Base-by-base conservation (phyloP, 257 asterid species). In the Eucommia ulmoides region DNA sequence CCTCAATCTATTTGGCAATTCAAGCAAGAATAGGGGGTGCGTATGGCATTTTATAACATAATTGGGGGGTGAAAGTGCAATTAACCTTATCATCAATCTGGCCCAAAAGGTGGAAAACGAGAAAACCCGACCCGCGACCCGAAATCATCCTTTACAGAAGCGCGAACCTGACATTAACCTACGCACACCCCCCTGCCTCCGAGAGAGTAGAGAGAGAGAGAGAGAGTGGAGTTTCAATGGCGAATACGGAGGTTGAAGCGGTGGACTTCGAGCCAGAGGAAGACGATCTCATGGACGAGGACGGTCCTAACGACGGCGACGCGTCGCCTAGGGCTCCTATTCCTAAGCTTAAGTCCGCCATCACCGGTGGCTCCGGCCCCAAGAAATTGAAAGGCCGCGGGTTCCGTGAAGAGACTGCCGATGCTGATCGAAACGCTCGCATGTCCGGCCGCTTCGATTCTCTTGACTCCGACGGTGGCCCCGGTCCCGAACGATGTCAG, bases 301-400 rank as follows among this genome's bases (percentile, higher is more conserved):
- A 85, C 47, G 63, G 75, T 20, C 93, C 74, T 25, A 93, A 75
- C 50, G 57, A 69, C 50, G 24, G 54, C 63, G 22, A 79, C 7
- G 53, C 61, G 2, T 54, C 72, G 14, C 73, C 77, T 42, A 65
- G 63, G 73, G 78, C 87, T 33, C 59, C 80, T 5, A 48, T 38
- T 23, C 98, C 88, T 25, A 76, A 87, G 49, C 81, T 91, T 50
- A 86, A 74, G 73, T 91, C 98, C 48, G 86, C 94, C 55, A 80
- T 89, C 49, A 71, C 96, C 21, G 80, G 84, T 20, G 88, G 88
- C 41, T 80, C 80, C 10, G 56, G 84, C 25, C 80, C 93, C 0
- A 91, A 79, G 82, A 91, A 79, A 76, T 83, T 91, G 16, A 89
- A 91, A 66, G 98, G 98, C 51, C 93, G 98, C 8, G 96, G 98